Evolutionary conservation across 148 eudicot genomes (phyloP).

Genomic region (Dianthus caryophyllus): DNA sequence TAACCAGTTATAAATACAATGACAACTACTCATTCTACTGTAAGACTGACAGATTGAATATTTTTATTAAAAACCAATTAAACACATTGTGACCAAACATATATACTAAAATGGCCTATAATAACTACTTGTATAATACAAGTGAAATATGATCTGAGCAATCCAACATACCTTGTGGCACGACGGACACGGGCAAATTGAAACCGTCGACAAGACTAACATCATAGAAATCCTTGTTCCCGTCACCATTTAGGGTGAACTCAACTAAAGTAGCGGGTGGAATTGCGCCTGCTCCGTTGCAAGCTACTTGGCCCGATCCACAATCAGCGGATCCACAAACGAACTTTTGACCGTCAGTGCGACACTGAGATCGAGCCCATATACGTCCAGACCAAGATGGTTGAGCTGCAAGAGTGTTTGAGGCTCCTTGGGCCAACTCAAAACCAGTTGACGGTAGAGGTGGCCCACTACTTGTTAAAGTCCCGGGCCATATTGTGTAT

Average conservation of each 20-base stretch:
- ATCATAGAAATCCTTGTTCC: slow-evolving; percentile 31
- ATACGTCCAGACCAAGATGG: slow-evolving; percentile 51
- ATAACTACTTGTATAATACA: no score
- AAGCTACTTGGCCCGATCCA: slow-evolving; percentile 31
- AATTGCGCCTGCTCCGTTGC: slow-evolving; percentile 35
- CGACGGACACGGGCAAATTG: slow-evolving; percentile 36
- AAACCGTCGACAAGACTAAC: slow-evolving; percentile 51
- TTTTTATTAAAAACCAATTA: no score
- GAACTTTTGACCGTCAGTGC: slow-evolving; percentile 15
- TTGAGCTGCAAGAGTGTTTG: slow-evolving; percentile 23
- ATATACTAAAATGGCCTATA: no score
- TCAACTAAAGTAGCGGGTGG: slow-evolving; percentile 47
- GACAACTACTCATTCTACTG: no score
- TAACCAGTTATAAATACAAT: no score
- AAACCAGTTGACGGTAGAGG: slow-evolving; percentile 39
- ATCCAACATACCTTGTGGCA: slow-evolving; percentile 12
- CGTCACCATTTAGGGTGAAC: slow-evolving; percentile 30
- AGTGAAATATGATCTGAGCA: no score
- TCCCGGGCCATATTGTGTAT: slow-evolving; percentile 51
- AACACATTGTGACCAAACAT: no score
- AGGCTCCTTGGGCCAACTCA: slow-evolving; percentile 20
- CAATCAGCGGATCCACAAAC: slow-evolving; percentile 45
- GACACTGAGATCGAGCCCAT: slow-evolving; percentile 47
- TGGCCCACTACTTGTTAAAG: slow-evolving; percentile 36
- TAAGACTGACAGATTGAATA: no score